Evolutionary conservation across 345 rosid genomes (phyloP).

Genomic region (Salix suchowensis): DNA sequence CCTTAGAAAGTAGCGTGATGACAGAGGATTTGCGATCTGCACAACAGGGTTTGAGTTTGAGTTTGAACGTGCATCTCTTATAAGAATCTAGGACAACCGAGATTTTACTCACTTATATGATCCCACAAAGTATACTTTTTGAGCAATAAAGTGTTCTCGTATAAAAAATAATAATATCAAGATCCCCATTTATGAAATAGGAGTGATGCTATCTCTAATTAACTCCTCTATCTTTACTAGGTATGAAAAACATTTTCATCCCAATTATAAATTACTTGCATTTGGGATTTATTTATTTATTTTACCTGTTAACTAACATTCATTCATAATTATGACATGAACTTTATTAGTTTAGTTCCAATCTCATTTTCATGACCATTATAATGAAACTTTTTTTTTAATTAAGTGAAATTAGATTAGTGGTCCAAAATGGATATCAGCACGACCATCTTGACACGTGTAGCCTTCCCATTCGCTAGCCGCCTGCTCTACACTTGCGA

Average conservation of each 20-base stretch:
- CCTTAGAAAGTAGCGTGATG: not conserved
- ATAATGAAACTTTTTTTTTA: not conserved
- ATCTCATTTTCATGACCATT: not conserved
- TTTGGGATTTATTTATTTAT: too few relatives aligned
- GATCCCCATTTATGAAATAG: not conserved
- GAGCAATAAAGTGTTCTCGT: fast-evolving
- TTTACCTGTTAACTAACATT: too few relatives aligned
- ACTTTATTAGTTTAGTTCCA: not conserved
- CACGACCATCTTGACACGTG: conserved; percentile 20
- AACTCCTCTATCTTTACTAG: not conserved
- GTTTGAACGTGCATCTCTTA: fast-evolving
- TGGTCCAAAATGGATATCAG: conserved; percentile 11
- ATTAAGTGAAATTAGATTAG: not conserved
- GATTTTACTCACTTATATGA: too few relatives aligned
- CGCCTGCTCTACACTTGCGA: conserved; percentile 1
- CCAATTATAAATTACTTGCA: not conserved
- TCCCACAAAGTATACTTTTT: fast-evolving
- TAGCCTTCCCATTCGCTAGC: conserved; percentile 2
- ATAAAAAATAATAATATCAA: too few relatives aligned
- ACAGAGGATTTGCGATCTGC: too few relatives aligned
- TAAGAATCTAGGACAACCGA: fast-evolving
- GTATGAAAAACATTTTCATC: too few relatives aligned
- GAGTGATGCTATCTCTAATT: not conserved
- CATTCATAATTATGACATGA: too few relatives aligned
- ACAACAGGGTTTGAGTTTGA: too few relatives aligned